Base-by-base conservation (phyloP, 108 stramenopile species). In the Fragilariopsis cylindrus region DNA sequence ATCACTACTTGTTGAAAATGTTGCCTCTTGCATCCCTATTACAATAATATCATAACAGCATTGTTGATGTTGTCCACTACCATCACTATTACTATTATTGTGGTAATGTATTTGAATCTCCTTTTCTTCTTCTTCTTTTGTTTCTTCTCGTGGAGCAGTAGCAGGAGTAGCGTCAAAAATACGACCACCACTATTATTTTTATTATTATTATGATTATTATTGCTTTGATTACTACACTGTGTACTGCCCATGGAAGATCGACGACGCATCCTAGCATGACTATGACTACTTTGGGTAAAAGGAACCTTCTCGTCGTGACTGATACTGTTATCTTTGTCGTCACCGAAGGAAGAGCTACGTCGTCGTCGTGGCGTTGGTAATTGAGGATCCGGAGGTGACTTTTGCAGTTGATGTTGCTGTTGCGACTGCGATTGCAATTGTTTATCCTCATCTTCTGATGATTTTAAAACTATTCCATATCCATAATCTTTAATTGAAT, bases 21-120 rank as follows among this genome's bases (percentile, higher is more conserved):
- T 84, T 3, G 86, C 82, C 71, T 91, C 90, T 57, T 91, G 90
- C 78, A 88, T 81, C 7, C 87, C 90, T 54, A 91, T 76, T 15
- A 87, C 90, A 44, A 91, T 79, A 7, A 91, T 69, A 56, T 90
- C 90, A 64, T 88, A 84, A 7, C 58, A 57, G 11, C 70, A 65
- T 7, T 15, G 30, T 30, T 30, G 30, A 30, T 30, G 30, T 30
- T 30, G 30, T 30, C 30, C 30, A 30, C 12, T 9, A 52, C 13
- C 50, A 13, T 15, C 15, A 30, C 19, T 9, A 16, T 60, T 60
- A 30, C 18, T 18, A 30, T 60, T 60, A 8, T 60, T 60, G 16
- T 16, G 11, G 16, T 8, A 8, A 21, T 12, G 16, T 16, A 8
- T 16, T 16, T 9, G 58, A 30, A 30, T 60, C 8, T 60, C 21